Evolutionary conservation across 257 asterid genomes (phyloP), one percentile per base, ranked within the genome.

Genomic region (Misopates orontium): DNA sequence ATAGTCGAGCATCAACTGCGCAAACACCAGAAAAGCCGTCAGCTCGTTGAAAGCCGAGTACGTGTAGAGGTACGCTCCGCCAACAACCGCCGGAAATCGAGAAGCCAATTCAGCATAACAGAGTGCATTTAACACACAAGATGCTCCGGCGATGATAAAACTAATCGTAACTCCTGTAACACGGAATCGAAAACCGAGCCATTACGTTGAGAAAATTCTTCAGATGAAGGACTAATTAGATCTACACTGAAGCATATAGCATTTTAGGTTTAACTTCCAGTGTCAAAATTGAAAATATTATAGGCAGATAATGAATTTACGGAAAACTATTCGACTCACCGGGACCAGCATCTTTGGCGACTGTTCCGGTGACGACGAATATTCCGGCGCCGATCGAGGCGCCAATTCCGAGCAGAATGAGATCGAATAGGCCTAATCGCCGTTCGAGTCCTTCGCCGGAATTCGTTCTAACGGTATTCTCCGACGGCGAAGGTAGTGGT

Each of bases 361-460:
- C 99, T 11, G 99, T 93, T n/a, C 96, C 99, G 56, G 99, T 93
- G 72, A 93, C 88, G 39, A 93, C 97, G 60, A 93, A 93, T 47
- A 93, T 87, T 8, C 99, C 99, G 64, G 97, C 97, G 41, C 98
- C 98, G 48, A 93, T 93, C 57, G 98, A 93, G 19, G 97, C 98
- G 40, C 99, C 99, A 60, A 93, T 82, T 41, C 99, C 99, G 1
- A 93, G 61, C 13, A 93, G 89, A 57, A 93, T 67, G 60, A 90
- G 97, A 81, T 93, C 97, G 21, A 93, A 67, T 2, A 90, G 85
- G 39, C 95, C 73, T 19, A 93, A 84, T 50, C 95, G 91, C 42
- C 99, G 95, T 52, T 85, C 75, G n/a, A 93, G 91, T 3, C 89
- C 89, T 4, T 79, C 89, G 60, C 75, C 90, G 66, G 87, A 77